Base-by-base conservation (phyloP, 768 basidiomycete species). In the Podaxis carcinomalis region DNA sequence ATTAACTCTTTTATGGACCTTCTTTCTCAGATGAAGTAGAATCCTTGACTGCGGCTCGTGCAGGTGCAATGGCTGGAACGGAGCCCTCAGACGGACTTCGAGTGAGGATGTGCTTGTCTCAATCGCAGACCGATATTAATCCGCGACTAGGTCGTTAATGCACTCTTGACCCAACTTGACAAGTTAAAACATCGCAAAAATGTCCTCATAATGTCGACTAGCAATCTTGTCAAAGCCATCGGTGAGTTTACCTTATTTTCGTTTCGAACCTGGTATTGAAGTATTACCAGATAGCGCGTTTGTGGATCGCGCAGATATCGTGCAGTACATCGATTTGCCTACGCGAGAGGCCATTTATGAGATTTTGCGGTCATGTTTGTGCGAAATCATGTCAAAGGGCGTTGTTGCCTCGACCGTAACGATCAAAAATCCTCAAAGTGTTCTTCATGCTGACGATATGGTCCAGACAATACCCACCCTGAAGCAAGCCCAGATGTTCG, bases 81-180 rank as follows among this genome's bases (percentile, higher is more conserved):
- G 97, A 99, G 71, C 97, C 97, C 2, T 91, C 91, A 2, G 97
- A 99, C 70, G 95, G 95, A 11, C 72, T 99, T 32, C 78, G 96
- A 56, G 95, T 94, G 68, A 37, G 57, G 27, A n/a, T 11, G 51
- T 52, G 23, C 9, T 21, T 6, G n/a, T 14, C 5, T 25, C 27
- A n/a, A 13, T 32, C 28, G 44, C 28, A 16, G 39, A 1, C 10
- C 4, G 6, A 7, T 53, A 85, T 25, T 55, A 2, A 54, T 16
- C 4, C 6, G 4, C 37, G 19, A 39, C 32, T 52, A 98, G 95
- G 96, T 98, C 16, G 97, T 99, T 47, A 98, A 98, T 71, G 97
- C 97, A 0, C 84, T 99, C 2, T 79, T 99, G 7, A 98, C 97
- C 0, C 96, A 98, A 75, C 82, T 99, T 5, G 97, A 99, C 77